Base-by-base conservation (phyloP, 257 asterid genomes). In the Penstemon eatonii region DNA sequence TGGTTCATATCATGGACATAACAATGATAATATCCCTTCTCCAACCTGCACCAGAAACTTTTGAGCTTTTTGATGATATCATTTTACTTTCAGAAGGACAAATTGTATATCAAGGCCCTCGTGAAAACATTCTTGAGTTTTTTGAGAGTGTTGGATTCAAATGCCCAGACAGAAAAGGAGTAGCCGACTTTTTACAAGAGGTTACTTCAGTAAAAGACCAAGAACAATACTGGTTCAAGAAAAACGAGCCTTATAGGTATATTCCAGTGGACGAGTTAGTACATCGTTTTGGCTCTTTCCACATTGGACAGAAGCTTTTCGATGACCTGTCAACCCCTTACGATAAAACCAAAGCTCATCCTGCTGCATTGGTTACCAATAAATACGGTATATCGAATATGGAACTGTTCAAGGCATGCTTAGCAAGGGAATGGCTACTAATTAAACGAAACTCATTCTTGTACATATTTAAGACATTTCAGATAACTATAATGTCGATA, bases 1-100 rank as follows among this genome's bases (percentile, higher is more conserved):
- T 89, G 95, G 97, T 94, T 72, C 99, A 94, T 72, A 81, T 89
- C 57, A 81, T 84, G 92, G 97, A 91, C 33, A 96, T 88, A 61
- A 89, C 97, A 0, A 91, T 94, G 95, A 84, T 90, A 70, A 86
- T 91, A 52, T 87, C 99, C 8, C 99, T 93, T 56, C 96, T 93
- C 39, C 99, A 93, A 75, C 99, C 97, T 1, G 97, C 97, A 7
- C 97, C 97, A 0, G 99, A 93, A 77, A 84, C 95, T 18, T 93
- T 85, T 55, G 92, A 82, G 76, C 99, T 93, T 75, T 93, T 90
- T 45, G 97, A 93, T 56, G 97, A 93, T 76, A 70, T 93, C 39
- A 82, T 90, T 67, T 79, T 93, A 66, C 91, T 93, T 41, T 84
- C 97, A 6, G 99, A 89, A 75, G 99, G 97, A 11, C 88, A 67